Conservation (phyloP, 306 rosid species). For the Fragaria vesca region DNA sequence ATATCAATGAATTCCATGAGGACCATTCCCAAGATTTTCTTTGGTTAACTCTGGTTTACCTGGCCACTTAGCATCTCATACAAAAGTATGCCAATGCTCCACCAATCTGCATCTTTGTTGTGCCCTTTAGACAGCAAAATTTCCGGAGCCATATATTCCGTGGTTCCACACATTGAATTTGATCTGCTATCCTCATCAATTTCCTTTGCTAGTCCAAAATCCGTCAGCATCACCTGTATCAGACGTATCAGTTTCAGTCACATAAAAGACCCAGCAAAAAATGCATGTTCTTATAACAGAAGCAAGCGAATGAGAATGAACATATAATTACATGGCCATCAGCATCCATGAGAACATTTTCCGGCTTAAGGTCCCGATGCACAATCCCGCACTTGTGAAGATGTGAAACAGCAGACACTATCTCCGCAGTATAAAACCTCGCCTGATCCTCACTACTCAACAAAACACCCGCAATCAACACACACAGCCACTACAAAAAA, state of each 20-base stretch:
- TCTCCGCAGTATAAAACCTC: conserved; percentile 90
- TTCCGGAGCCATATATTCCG: conserved; percentile 97
- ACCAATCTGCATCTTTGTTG: conserved; percentile 97
- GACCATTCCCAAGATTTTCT: not conserved
- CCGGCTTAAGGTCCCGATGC: conserved; percentile 97
- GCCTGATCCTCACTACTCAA: conserved; percentile 97
- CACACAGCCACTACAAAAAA: not conserved
- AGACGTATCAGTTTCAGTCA: conserved; percentile 18
- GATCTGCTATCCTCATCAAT: conserved; percentile 82
- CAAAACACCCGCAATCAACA: conserved; percentile 39
- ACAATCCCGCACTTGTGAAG: conserved; percentile 85
- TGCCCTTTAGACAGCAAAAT: conserved; percentile 82
- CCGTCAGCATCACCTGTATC: conserved; percentile 83
- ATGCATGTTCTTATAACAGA: conserved; percentile 19
- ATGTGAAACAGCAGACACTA: conserved; percentile 90
- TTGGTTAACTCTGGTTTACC: conserved; percentile 39
- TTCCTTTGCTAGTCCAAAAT: conserved; percentile 93
- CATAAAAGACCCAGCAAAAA: not conserved
- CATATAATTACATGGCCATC: conserved; percentile 76
- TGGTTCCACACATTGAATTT: conserved; percentile 93
- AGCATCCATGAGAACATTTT: conserved; percentile 87
- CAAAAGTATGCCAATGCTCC: conserved; percentile 90
- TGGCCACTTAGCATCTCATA: conserved; percentile 92
- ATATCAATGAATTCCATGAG: not conserved
- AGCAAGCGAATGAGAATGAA: conserved; percentile 24